Conservation (phyloP, 768 basidiomycete species). For the Holtermannia corniformis region DNA sequence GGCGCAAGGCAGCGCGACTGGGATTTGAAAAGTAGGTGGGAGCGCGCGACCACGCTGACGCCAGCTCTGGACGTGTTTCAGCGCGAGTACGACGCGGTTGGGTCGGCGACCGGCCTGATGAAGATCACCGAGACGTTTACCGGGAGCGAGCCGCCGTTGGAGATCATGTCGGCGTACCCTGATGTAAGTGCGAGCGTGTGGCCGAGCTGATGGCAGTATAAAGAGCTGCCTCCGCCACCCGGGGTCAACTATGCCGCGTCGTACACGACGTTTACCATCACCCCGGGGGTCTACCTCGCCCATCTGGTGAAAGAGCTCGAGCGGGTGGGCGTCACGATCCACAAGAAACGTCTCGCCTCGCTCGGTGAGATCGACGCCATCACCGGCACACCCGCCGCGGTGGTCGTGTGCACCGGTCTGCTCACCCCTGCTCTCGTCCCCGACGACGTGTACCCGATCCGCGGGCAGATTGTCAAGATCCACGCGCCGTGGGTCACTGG, state of each 20-base stretch:
- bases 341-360: constrained; percentile 21
- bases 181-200: constrained; percentile 24
- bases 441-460: constrained; percentile 36
- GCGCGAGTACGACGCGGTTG: constrained; percentile 20
- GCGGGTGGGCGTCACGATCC: constrained; percentile 18
- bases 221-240: neutral
- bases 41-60: neutral
- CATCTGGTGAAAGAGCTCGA: constrained; percentile 22
- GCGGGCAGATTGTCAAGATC: constrained; percentile 38
- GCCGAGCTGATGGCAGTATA: neutral
- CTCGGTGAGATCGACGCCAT: constrained; percentile 7
- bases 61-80: constrained; percentile 36
- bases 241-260: constrained; percentile 28
- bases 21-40: constrained; percentile 31
- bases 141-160: constrained; percentile 29
- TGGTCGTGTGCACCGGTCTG: constrained; percentile 39
- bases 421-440: constrained; percentile 35
- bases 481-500: constrained; percentile 33
- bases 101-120: constrained; percentile 29
- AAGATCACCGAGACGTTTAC: constrained; percentile 38
- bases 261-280: constrained; percentile 42
- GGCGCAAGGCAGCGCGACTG: constrained; percentile 23
- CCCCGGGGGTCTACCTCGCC: constrained; percentile 32
- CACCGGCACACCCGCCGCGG: constrained; percentile 3
- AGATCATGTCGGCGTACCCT: constrained; percentile 37